phyloP scores from a whole-genome alignment of 2,329 filamentous ascomycete species.

The Parafenestella ontariensis region DNA sequence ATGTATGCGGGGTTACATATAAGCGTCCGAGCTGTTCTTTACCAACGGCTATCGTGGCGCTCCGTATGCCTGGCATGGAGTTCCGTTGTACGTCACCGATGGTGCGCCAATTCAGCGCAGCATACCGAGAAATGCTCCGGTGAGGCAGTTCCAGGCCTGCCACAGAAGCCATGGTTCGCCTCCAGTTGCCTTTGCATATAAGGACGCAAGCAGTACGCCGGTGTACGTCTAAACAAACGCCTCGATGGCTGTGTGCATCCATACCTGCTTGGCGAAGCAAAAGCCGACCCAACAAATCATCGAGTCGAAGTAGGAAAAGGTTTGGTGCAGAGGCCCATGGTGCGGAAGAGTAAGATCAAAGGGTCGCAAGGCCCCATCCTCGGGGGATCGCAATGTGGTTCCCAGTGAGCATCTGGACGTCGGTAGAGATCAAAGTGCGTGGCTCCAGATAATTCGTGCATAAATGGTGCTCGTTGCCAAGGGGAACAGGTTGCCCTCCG shows the following conservation, averaged over 20 bases:
- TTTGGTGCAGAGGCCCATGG: neutral
- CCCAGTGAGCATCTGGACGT: neutral
- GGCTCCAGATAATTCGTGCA: too few relatives aligned
- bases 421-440: too few relatives aligned
- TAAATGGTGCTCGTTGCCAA: neutral
- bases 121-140: neutral
- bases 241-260: neutral
- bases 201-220: neutral
- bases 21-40: neutral
- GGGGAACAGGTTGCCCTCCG: neutral
- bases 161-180: neutral
- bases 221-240: neutral
- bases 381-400: neutral
- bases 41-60: neutral
- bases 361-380: neutral
- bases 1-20: slow-evolving; percentile 7
- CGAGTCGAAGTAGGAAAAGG: too few relatives aligned
- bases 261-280: neutral
- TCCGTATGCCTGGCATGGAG: neutral
- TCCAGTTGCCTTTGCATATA: neutral
- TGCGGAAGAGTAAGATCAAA: neutral
- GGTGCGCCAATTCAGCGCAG: neutral
- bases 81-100: slow-evolving; percentile 2
- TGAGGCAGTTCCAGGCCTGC: neutral
- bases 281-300: too few relatives aligned